Conservation (phyloP, 306 rosid species). For the Myrica gale region DNA sequence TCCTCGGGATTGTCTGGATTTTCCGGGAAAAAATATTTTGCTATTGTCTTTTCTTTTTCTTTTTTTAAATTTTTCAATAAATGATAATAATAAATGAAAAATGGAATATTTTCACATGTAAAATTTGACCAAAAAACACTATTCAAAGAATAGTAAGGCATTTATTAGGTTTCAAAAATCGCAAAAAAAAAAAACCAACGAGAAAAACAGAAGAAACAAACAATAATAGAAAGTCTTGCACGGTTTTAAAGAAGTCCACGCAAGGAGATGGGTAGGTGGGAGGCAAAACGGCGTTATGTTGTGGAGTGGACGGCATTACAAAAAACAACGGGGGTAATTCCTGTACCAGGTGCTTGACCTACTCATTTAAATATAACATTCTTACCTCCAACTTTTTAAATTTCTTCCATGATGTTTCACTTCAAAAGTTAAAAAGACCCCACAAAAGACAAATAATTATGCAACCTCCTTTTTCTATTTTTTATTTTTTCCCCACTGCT, state of each 20-base stretch:
- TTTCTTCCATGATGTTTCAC: neutral
- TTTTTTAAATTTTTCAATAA: too few species aligned
- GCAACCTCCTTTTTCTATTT: neutral
- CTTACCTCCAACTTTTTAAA: neutral
- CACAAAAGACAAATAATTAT: neutral
- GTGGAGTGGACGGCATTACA: slow-evolving; percentile 1
- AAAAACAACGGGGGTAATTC: neutral
- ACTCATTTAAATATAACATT: neutral
- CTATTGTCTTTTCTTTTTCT: too few species aligned
- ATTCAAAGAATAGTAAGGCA: too few species aligned
- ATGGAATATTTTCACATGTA: too few species aligned
- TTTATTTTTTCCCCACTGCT: neutral
- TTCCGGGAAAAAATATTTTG: slow-evolving; percentile 5
- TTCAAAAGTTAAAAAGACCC: neutral
- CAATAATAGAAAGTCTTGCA: neutral
- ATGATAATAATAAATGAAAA: too few species aligned
- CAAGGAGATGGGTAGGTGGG: slow-evolving; percentile 34
- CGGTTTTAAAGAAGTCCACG: neutral
- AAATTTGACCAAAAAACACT: too few species aligned
- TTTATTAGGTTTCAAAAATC: neutral
- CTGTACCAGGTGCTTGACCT: neutral
- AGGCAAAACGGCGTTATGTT: slow-evolving; percentile 39
- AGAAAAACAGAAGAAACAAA: neutral
- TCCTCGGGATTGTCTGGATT: slow-evolving; percentile 18
- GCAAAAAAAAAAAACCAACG: neutral